phyloP scores from a whole-genome alignment of 495 filamentous ascomycete genomes.

The Sabuloglossum arenarium region DNA sequence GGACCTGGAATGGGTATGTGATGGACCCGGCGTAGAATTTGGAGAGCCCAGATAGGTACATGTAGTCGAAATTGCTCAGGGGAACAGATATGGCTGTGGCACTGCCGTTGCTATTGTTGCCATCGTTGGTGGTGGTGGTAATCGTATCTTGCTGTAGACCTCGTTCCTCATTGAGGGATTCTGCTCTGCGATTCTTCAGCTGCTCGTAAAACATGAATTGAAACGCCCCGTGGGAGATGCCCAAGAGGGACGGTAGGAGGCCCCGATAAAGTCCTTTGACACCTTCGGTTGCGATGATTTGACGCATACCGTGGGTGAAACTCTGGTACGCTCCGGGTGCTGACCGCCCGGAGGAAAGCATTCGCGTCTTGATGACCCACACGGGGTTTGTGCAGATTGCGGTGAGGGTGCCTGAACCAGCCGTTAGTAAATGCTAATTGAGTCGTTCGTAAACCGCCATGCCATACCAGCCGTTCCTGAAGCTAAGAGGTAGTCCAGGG shows the following conservation, averaged over 20 bases:
- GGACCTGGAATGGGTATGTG: slow-evolving; percentile 88
- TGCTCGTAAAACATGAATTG: slow-evolving; percentile 94
- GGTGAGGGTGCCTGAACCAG: slow-evolving; percentile 39
- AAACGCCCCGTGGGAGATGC: slow-evolving; percentile 85
- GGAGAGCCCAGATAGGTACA: slow-evolving; percentile 55
- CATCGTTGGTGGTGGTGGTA: slow-evolving; percentile 3
- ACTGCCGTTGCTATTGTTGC: too few species aligned
- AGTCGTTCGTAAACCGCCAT: not conserved
- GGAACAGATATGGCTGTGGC: not conserved
- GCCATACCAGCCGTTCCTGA: not conserved
- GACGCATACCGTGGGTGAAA: slow-evolving; percentile 42
- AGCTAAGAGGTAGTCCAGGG: slow-evolving; percentile 4
- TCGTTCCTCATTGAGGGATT: slow-evolving; percentile 11
- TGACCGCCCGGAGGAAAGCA: slow-evolving; percentile 61
- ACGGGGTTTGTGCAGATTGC: slow-evolving; percentile 81
- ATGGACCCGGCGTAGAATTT: slow-evolving; percentile 73
- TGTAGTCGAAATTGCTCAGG: slow-evolving; percentile 54
- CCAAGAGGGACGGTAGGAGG: slow-evolving; percentile 60
- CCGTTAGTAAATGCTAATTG: slow-evolving; percentile 22
- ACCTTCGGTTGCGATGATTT: slow-evolving; percentile 49
- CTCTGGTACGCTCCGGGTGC: slow-evolving; percentile 64
- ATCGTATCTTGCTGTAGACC: not conserved
- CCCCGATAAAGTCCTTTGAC: slow-evolving; percentile 64
- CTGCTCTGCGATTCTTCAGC: slow-evolving; percentile 40
- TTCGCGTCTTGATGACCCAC: slow-evolving; percentile 97